Evolutionary conservation across 2,329 filamentous ascomycete genomes (phyloP), one percentile per base, ranked within the genome.

Genomic region (Thelonectria blattea): DNA sequence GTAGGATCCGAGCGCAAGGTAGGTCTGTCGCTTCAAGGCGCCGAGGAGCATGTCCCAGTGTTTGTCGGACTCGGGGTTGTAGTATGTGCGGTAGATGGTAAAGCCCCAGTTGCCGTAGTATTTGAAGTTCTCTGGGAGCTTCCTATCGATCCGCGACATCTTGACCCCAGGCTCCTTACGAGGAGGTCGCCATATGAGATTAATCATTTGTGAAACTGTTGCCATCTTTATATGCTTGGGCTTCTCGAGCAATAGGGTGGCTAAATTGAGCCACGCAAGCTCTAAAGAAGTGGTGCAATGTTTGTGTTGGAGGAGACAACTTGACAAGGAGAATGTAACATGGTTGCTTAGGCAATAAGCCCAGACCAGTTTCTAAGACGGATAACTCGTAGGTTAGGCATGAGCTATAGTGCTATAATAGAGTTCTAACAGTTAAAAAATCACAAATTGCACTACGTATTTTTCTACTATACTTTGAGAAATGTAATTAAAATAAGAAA

Each of bases 71-170:
- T 53, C 62, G 3, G 42, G 5, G 14, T 51, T 18, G n/a, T 65
- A 61, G 11, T 61, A 27, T 9, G 61, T 65, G 27, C 63, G 57
- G 45, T 59, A 58, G 12, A 61, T 52, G 0, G 43, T 39, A 2
- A 49, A 65, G 0, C 57, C 63, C 63, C 61, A 65, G 10, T 63
- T 48, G 9, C 24, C 27, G 6, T 53, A 64, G 39, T 65, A 52
- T 15, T 63, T 52, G 11, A 48, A 45, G 8, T 63, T 61, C 30
- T 60, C 62, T 1, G 45, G 56, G 11, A 43, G 45, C 20, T 1
- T 56, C 18, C 17, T 32, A 4, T 63, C 41, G 30, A 47, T 47
- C 8, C 14, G 45, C 22, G 45, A 43, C 47, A 45, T 51, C 20
- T 56, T 60, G 18, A n/a, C 37, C 46, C 46, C 52, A 8, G 3